Base-by-base conservation (phyloP, 176 grass and related monocot species). In the Phoenix roebelenii region DNA sequence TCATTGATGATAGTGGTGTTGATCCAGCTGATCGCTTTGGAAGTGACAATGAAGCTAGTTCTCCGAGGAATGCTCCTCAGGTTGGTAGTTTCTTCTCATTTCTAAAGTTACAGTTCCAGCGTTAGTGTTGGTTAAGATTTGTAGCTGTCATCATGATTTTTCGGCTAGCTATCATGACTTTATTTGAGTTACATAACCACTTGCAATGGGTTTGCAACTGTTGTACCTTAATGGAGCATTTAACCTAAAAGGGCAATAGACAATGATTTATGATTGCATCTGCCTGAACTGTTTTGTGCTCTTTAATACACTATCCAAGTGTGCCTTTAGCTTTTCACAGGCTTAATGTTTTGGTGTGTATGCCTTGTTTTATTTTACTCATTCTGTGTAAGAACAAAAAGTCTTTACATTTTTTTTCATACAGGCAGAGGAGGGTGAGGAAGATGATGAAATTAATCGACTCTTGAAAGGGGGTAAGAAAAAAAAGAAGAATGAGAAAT, bases 1-100 rank as follows among this genome's bases (percentile, higher is more conserved):
- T 98, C 60, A 98, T 98, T 22, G 93, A 97, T 80, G 87, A 97
- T 53, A 91, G 16, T 35, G 93, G 93, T 24, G 84, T 92, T 63
- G 93, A 97, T 55, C 84, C 87, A 72, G 80, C 78, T 65, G 80
- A 88, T 71, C 86, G 87, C 55, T 90, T 84, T 82, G 92, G 70
- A 26, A 96, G 87, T 52, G 92, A 96, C 61, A 87, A 96, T 73
- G 87, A 78, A 35, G 35, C 35, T 44, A 69, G 68, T 50, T 96
- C 87, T 55, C 75, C 78, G 30, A 64, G 83, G 24, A 76, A 79
- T 80, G 75, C 75, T 51, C 80, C 87, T 30, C 86, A 96, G 87
- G 92, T 96, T 64, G 51, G 15, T 48, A 16, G 16, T 65, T 60
- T 58, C 35, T 44, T 44, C 10, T 44, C 35, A 44, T 44, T 44